phyloP scores from a whole-genome alignment of 257 asterid genomes.

The Solanum pinnatisectum region DNA sequence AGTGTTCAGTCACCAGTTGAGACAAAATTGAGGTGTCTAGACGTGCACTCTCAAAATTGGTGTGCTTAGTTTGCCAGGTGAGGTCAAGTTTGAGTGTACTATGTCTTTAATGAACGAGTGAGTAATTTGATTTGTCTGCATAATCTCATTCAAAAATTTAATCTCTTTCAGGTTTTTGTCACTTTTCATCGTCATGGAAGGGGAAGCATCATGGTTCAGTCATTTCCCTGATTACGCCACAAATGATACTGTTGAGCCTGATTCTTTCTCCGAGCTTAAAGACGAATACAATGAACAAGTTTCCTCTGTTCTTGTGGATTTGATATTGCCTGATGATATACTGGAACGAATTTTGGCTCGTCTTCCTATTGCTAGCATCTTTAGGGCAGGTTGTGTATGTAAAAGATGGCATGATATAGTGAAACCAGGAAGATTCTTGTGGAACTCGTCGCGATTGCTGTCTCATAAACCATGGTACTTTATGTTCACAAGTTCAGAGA shows the following conservation, averaged over 20 bases:
- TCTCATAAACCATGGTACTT: conserved; percentile 2
- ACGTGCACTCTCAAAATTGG: background rate
- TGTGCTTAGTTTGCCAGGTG: background rate
- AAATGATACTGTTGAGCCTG: conserved; percentile 10
- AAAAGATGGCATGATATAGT: conserved; percentile 4
- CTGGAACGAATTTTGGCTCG: background rate
- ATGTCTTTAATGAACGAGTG: too few relatives aligned
- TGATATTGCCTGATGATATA: conserved; percentile 2
- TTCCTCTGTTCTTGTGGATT: conserved; percentile 37
- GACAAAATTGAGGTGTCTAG: background rate
- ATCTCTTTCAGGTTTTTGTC: conserved; percentile 3
- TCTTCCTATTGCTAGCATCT: background rate
- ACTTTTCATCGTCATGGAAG: conserved; percentile 41
- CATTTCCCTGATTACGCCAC: conserved; percentile 32
- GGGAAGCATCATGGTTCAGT: conserved; percentile 70
- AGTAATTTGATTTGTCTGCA: background rate
- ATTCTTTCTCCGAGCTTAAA: conserved; percentile 33
- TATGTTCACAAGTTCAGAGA: background rate
- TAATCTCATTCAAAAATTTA: background rate
- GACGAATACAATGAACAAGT: conserved; percentile 39
- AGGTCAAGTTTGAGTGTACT: background rate
- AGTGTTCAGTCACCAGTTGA: background rate
- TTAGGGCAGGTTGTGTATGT: background rate
- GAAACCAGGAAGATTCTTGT: background rate
- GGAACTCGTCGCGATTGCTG: background rate